Evolutionary conservation across 179 eudicot genomes (phyloP).

Genomic region (Nepenthes alata): DNA sequence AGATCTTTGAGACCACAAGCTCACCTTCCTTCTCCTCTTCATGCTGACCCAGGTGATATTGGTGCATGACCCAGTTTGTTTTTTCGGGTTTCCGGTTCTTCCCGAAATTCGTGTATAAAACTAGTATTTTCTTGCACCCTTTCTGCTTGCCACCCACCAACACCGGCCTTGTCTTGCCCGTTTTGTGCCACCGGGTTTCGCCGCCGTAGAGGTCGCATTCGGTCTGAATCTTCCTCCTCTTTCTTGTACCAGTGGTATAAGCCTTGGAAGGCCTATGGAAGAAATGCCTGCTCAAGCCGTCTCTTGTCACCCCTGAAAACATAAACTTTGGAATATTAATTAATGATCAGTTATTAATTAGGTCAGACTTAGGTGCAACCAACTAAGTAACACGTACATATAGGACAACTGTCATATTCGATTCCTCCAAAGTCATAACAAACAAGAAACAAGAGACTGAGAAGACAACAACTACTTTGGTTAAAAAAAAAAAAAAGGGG

Average conservation of each 20-base stretch:
- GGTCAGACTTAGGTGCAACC: conserved; percentile 44
- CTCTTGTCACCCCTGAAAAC: conserved; percentile 67
- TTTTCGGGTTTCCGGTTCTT: conserved; percentile 84
- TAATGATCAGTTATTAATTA: too few species aligned
- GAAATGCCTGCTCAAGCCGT: conserved; percentile 83
- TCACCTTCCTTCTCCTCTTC: conserved; percentile 94
- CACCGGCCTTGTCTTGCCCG: conserved; percentile 87
- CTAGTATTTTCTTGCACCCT: conserved; percentile 89
- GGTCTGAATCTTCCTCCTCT: conserved; percentile 80
- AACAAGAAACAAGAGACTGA: too few species aligned
- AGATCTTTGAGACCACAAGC: conserved; percentile 87
- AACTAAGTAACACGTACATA: conserved; percentile 5
- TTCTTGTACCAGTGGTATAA: conserved; percentile 90
- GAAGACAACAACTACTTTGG: background rate
- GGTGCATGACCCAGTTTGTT: conserved; percentile 98
- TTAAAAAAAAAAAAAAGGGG: background rate
- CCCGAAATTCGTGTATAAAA: conserved; percentile 78
- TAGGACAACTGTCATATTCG: too few species aligned
- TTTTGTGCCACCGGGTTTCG: conserved; percentile 93
- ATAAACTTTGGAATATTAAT: too few species aligned
- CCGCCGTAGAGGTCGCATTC: conserved; percentile 65
- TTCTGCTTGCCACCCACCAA: conserved; percentile 68
- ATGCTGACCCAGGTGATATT: conserved; percentile 72
- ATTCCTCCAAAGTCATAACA: too few species aligned
- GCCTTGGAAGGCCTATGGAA: conserved; percentile 97